Evolutionary conservation across 2,329 filamentous ascomycete genomes (phyloP).

Genomic region (Aureobasidium zeae): DNA sequence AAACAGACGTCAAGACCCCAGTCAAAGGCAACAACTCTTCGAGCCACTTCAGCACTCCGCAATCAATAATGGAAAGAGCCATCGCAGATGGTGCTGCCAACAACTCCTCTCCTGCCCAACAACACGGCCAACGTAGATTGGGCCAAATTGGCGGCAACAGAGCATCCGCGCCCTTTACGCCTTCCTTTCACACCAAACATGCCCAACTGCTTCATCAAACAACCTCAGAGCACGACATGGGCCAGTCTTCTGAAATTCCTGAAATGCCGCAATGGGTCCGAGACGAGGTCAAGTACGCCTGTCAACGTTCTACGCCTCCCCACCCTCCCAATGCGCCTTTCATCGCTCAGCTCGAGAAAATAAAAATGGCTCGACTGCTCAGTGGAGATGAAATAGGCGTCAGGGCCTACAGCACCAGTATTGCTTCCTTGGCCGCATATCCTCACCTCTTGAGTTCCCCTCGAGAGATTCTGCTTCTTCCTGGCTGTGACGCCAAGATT

Average conservation of each 20-base stretch:
- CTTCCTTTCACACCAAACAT: constrained; percentile 13
- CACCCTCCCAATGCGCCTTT: constrained; percentile 66
- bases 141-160: constrained; percentile 24
- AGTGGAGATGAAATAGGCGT: constrained; percentile 69
- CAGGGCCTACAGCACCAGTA: constrained; percentile 77
- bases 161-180: constrained; percentile 22
- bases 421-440: constrained; percentile 76
- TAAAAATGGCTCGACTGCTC: constrained; percentile 61
- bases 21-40: constrained; percentile 8
- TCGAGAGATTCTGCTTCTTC: constrained; percentile 45
- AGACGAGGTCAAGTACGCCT: constrained; percentile 61
- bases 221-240: constrained; percentile 67
- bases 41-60: constrained; percentile 16
- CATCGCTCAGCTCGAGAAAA: constrained; percentile 62
- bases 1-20: constrained; percentile 21
- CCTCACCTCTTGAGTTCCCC: constrained; percentile 47
- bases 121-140: neutral
- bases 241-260: constrained; percentile 44
- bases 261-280: constrained; percentile 60
- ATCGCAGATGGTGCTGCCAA: constrained; percentile 31
- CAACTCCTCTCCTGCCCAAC: neutral
- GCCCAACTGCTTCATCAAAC: constrained; percentile 55
- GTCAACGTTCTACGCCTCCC: constrained; percentile 64
- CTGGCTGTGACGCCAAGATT: constrained; percentile 74
- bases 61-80: constrained; percentile 42